These are phyloP conservation scores for Babesia ovata DNA, from an alignment of 169 alveolate species.

Conservation along the genomic window DNA sequence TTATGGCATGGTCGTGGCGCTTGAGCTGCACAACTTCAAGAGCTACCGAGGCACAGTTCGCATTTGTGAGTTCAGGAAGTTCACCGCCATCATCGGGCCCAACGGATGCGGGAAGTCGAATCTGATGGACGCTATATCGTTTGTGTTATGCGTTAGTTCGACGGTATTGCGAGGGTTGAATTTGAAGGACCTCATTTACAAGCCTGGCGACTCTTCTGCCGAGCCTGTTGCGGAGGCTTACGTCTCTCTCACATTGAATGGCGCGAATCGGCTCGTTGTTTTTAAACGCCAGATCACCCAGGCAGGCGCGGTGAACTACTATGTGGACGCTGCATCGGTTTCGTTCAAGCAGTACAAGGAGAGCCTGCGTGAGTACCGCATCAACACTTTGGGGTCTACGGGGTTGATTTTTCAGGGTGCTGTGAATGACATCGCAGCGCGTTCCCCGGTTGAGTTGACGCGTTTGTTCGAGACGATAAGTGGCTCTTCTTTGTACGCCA, in stretches of 20 bases:
- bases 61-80: constrained; percentile 86
- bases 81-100: constrained; percentile 91
- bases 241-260: constrained; percentile 78
- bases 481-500: constrained; percentile 72
- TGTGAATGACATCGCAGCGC: constrained; percentile 84
- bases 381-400: constrained; percentile 74
- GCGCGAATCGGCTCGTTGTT: constrained; percentile 71
- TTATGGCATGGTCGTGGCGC: constrained; percentile 43
- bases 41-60: constrained; percentile 89
- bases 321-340: constrained; percentile 71
- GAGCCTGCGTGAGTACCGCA: constrained; percentile 60
- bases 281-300: constrained; percentile 82
- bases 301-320: constrained; percentile 80
- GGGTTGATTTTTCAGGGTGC: constrained; percentile 90
- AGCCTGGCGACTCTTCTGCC: constrained; percentile 60
- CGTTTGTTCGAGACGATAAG: constrained; percentile 87
- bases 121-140: constrained; percentile 86
- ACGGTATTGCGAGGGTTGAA: constrained; percentile 84
- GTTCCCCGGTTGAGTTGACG: constrained; percentile 86
- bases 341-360: constrained; percentile 67
- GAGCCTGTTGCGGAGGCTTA: constrained; percentile 68
- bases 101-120: constrained; percentile 92
- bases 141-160: constrained; percentile 85
- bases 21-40: constrained; percentile 83
- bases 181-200: constrained; percentile 85